Evolutionary conservation across 768 basidiomycete genomes (phyloP), one percentile per base, ranked within the genome.

Genomic region (Boletellus ananas): DNA sequence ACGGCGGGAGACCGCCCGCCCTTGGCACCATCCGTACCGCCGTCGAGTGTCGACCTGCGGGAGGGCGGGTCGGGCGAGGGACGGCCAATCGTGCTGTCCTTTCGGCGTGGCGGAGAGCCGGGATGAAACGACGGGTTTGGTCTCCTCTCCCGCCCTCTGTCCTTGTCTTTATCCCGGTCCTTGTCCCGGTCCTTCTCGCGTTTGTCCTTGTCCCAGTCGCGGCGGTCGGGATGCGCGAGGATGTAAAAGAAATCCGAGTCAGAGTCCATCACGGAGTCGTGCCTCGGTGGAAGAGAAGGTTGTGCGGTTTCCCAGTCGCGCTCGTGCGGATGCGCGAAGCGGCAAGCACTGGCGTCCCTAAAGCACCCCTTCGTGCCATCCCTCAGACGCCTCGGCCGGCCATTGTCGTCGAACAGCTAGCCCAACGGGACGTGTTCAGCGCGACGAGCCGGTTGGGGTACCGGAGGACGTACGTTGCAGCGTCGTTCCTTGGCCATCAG

Each of bases 281-380:
- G 25, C 39, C 16, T 59, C 11, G 67, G 69, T 33, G 67, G 67
- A 23, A 25, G 9, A 40, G 67, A 69, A 42, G 51, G 23, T 3
- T 45, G 43, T 1, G 72, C 72, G n/a, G 43, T 34, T 44, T 46
- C 38, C 72, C 72, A 73, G 14, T 54, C 54, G 2, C 65, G 63
- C 25, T 71, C 64, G 46, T 57, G 56, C 6, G 72, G 72, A 23
- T 68, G 67, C 13, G 43, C 69, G 27, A 67, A 69, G 35, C n/a
- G 42, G 43, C 67, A 68, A n/a, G 18, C 50, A 35, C 44, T 55
- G 37, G 53, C 60, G 37, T 55, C 54, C 29, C 58, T 58, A 10
- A 0, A 12, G 37, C 67, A 68, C 2, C 67, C 67, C 42, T 11
- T 53, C 7, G 46, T 50, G 3, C 64, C 60, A 16, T 57, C 48